These are phyloP conservation scores for Lactarius evosmus DNA, from an alignment of 768 basidiomycete species.

Conservation along the genomic window DNA sequence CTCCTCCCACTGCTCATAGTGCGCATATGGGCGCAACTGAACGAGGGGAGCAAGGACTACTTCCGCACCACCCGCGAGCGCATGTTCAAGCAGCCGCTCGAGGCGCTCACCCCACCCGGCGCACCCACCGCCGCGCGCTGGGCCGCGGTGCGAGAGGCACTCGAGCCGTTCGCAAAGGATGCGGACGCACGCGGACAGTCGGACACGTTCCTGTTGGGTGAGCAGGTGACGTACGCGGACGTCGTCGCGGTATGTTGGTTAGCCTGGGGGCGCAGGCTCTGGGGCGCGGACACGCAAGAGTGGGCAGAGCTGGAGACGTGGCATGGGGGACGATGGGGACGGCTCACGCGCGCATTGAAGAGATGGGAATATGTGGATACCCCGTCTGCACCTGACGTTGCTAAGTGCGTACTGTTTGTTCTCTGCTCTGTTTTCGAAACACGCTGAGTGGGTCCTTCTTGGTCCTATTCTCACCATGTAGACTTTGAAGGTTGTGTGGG, in stretches of 20 bases:
- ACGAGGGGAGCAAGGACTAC: slow-evolving; percentile 37
- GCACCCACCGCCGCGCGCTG: slow-evolving; percentile 36
- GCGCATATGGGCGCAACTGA: slow-evolving; percentile 31
- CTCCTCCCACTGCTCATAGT: slow-evolving; percentile 17
- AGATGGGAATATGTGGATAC: slow-evolving; percentile 20
- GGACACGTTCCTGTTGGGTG: slow-evolving; percentile 36
- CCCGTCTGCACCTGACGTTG: background rate
- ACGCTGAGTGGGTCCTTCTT: background rate
- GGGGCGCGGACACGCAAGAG: slow-evolving; percentile 40
- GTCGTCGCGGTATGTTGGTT: slow-evolving; percentile 38
- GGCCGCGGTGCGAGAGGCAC: slow-evolving; percentile 37
- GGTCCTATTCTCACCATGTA: background rate
- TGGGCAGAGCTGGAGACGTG: slow-evolving; percentile 42
- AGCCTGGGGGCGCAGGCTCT: slow-evolving; percentile 35
- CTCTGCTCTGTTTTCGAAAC: background rate
- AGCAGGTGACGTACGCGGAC: slow-evolving; percentile 41
- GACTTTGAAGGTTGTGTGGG: slow-evolving; percentile 1
- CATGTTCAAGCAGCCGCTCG: slow-evolving; percentile 37
- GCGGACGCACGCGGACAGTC: slow-evolving; percentile 22
- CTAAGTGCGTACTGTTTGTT: slow-evolving; percentile 1
- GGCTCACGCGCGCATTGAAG: slow-evolving; percentile 16
- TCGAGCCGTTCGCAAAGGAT: slow-evolving; percentile 31
- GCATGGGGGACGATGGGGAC: slow-evolving; percentile 38
- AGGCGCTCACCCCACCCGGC: slow-evolving; percentile 38
- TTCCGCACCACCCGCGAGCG: slow-evolving; percentile 40